Base-by-base conservation (phyloP, 1,139 yeast species). In the Yamadazyma dushanensis region DNA sequence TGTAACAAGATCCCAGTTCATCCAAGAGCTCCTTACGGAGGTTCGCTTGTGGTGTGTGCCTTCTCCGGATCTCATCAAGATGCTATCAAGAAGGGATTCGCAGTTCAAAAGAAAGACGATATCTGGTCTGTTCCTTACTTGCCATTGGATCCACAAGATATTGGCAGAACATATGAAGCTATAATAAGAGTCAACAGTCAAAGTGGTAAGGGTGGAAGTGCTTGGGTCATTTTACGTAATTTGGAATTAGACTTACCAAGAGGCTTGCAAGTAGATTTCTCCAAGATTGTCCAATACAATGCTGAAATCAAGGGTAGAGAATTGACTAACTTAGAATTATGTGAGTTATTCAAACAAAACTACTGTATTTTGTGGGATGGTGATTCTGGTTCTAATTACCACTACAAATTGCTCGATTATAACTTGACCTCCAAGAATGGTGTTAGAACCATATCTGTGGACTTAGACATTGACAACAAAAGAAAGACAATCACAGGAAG, bases 321-420 rank as follows among this genome's bases (percentile, higher is more conserved):
- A 51, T 66, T 70, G 50, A 66, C 66, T 51, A 55, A 66, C 22
- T 66, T 63, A 14, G 76, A 70, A 49, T 66, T 70, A 40, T 55
- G 55, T 42, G 54, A 55, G 21, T 61, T 70, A 37, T 70, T 68
- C 60, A 60, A 62, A 40, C 37, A 53, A 10, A 59, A 64, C 40
- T 70, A 67, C 35, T 47, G 65, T 32, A 43, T 49, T 24, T 57
- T 70, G 35, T 54, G 55, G 32, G 73, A 68, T 47, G 66, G 59
- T 44, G 66, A 62, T 32, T 55, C 61, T 37, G 35, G 18, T n/a
- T 11, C 17, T 3, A 56, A 58, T 35, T 61, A 73, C 45, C 61
- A 55, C 35, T 67, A 59, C 49, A 63, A 70, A 44, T 66, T 83
- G 44, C 52, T 74, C 16, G 83, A 82, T 46, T 83, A 80, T 49